Base-by-base conservation (phyloP, 2,329 filamentous ascomycete genomes). In the Penicillium sp. region DNA sequence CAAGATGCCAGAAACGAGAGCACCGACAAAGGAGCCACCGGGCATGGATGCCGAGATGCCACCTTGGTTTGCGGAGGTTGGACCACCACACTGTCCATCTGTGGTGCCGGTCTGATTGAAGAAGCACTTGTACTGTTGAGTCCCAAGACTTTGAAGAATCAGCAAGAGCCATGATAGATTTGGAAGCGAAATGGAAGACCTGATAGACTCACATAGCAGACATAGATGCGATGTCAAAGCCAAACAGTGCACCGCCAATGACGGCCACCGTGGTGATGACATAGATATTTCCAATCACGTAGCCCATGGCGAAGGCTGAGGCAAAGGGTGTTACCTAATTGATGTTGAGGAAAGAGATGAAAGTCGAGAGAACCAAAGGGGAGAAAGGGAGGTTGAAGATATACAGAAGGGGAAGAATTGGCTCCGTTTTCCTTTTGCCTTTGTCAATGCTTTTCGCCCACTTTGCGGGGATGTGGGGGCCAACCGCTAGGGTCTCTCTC, bases 221-320 rank as follows among this genome's bases (percentile, higher is more conserved):
- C 86, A 90, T 89, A 41, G 85, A 88, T 51, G 81, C 84, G 63
- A 91, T 89, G 72, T 91, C 88, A 67, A 91, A 91, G 62, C 88
- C 89, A 65, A 91, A 90, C 24, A 90, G 76, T 23, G 81, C 83
- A 67, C 87, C 87, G 60, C 86, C 86, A 75, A 79, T 77, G 56
- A 82, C 78, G 67, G 81, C 76, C 70, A 83, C 80, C 65, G 79
- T 79, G 55, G 81, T 75, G 62, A 85, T 83, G 59, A 79, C 68
- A 64, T 85, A 84, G 61, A 84, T 78, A 57, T 84, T 84, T 23
- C 80, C 78, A 48, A 82, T 77, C 49, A 63, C 56, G 52, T 63
- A 64, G 10, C 54, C 59, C 69, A 72, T 71, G 53, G 52, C 66
- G 62, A 54, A 46, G 39, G 38, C 13, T 41, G 24, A 24, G 16